Conservation (phyloP, 2,329 filamentous ascomycete genomes). For the Emydomyces testavorans region DNA sequence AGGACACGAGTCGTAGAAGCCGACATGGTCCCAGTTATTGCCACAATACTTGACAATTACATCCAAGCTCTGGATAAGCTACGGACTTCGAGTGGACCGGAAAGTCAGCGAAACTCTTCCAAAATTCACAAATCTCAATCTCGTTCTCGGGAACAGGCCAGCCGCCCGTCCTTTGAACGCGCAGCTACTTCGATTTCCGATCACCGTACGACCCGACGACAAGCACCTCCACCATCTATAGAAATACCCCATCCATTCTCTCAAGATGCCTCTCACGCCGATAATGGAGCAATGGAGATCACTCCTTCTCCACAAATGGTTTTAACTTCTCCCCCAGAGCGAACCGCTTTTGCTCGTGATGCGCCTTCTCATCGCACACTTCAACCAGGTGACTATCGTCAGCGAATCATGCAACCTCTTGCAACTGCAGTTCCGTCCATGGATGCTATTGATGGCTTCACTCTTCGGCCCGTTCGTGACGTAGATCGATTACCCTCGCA, state of each 20-base stretch:
- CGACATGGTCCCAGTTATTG: conserved; percentile 98
- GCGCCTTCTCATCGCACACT: conserved; percentile 39
- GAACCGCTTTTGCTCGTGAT: conserved; percentile 51
- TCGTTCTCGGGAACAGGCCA: conserved; percentile 22
- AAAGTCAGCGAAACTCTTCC: conserved; percentile 46
- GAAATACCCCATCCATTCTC: conserved; percentile 55
- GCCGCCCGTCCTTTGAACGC: conserved; percentile 30
- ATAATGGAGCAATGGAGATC: conserved; percentile 46
- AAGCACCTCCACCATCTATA: conserved; percentile 73
- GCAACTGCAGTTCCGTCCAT: conserved; percentile 55
- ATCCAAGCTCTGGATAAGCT: conserved; percentile 91
- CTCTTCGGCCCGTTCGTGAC: conserved; percentile 65
- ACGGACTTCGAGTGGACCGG: conserved; percentile 71
- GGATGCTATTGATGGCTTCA: conserved; percentile 60
- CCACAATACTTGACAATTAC: conserved; percentile 96
- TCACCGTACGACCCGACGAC: conserved; percentile 56
- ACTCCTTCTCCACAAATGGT: conserved; percentile 53
- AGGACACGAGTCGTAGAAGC: conserved; percentile 93
- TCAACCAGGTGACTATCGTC: conserved; percentile 38
- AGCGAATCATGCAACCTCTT: conserved; percentile 54
- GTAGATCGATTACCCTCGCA: conserved; percentile 74
- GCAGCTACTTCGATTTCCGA: conserved; percentile 46
- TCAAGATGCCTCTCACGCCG: conserved; percentile 38
- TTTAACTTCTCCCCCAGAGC: conserved; percentile 59
- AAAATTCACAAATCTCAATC: conserved; percentile 23